These are phyloP conservation scores for Fistulifera pelliculosa DNA, from an alignment of 108 stramenopile species.

Conservation along the genomic window DNA sequence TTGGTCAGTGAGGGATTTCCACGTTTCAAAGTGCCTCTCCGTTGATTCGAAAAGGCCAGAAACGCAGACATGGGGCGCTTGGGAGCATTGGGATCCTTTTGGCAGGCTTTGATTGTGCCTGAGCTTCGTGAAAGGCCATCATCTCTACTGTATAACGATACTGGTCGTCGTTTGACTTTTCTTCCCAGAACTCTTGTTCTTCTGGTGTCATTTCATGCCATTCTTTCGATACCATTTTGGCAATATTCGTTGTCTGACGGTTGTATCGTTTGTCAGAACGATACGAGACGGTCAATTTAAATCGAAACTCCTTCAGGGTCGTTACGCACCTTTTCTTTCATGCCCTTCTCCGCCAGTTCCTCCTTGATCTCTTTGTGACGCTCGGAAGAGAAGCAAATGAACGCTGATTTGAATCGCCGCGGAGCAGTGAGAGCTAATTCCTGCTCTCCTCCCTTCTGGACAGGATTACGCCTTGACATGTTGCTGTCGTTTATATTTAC, in stretches of 20 bases:
- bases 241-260: slow-evolving; percentile 27
- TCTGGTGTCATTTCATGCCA: slow-evolving; percentile 19
- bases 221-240: slow-evolving; percentile 27
- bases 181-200: slow-evolving; percentile 19
- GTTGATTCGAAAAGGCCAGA: slow-evolving; percentile 33
- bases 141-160: slow-evolving; percentile 30
- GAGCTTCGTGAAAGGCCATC: slow-evolving; percentile 21
- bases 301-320: neutral
- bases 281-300: neutral
- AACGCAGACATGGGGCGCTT: slow-evolving; percentile 52
- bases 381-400: slow-evolving; percentile 28
- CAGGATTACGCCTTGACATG: too few relatives aligned
- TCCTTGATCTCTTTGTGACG: slow-evolving; percentile 31
- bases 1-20: slow-evolving; percentile 19
- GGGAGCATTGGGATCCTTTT: slow-evolving; percentile 45
- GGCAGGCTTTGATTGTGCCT: slow-evolving; percentile 14
- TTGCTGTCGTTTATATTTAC: too few relatives aligned
- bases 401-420: slow-evolving; percentile 32
- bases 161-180: slow-evolving; percentile 9
- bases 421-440: slow-evolving; percentile 26
- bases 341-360: slow-evolving; percentile 11
- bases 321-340: slow-evolving; percentile 24
- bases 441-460: too few relatives aligned
- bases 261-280: neutral
- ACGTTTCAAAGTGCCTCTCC: slow-evolving; percentile 20